phyloP scores from a whole-genome alignment of 805 yeast genomes.

The Kodamaea kaohsiungensis region DNA sequence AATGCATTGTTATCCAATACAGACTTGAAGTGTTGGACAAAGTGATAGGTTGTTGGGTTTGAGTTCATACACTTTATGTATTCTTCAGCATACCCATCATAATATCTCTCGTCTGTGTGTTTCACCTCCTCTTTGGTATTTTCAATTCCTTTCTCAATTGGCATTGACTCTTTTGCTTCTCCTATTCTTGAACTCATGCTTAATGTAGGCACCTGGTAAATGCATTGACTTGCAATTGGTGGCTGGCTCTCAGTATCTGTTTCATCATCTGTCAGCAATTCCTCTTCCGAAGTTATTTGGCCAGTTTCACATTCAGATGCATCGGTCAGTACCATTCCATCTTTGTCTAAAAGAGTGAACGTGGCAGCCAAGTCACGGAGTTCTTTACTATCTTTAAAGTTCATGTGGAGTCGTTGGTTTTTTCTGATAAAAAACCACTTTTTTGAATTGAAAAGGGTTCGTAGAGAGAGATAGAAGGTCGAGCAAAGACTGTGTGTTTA shows the following conservation, averaged over 20 bases:
- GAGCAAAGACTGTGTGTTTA: no score
- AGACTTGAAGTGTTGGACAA: conserved; percentile 23
- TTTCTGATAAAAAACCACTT: background rate
- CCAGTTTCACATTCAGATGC: conserved; percentile 11
- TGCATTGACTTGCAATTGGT: conserved; percentile 5
- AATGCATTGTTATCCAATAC: conserved; percentile 31
- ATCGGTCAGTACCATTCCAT: conserved; percentile 16
- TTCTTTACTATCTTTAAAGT: conserved; percentile 14
- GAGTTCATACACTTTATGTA: conserved; percentile 33
- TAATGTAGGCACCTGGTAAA: conserved; percentile 10
- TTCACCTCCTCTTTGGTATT: background rate
- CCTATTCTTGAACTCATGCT: conserved; percentile 4
- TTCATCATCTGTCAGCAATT: conserved; percentile 4
- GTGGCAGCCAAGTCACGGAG: conserved; percentile 11
- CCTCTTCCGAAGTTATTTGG: background rate
- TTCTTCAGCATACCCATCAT: conserved; percentile 19
- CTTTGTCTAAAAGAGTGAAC: conserved; percentile 16
- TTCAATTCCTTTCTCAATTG: background rate
- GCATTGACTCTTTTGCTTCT: background rate
- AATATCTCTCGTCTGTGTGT: conserved; percentile 11
- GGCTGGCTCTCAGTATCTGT: conserved; percentile 7
- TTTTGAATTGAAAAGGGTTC: background rate
- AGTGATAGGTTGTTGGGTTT: conserved; percentile 47
- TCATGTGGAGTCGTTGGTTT: conserved; percentile 10
- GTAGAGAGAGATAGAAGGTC: no score